A percentile compares a stretch with the other conserved stretches of the same genome.
phyloP scores from a whole-genome alignment of 164 flowering plant species.

The Vitis amurensis region DNA sequence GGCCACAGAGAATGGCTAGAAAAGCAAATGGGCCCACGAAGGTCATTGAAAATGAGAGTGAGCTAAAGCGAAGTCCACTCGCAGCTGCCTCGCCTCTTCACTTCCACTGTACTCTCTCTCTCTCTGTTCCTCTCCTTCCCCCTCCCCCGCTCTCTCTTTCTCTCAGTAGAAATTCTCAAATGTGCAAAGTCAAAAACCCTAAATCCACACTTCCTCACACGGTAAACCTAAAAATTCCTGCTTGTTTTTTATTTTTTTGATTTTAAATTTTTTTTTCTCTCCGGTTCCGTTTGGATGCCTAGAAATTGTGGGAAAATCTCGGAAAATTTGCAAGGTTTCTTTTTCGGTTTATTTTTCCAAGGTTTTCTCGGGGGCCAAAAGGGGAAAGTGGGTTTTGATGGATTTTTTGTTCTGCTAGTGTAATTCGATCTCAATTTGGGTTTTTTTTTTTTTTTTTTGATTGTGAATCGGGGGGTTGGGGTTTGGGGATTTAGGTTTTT shows the following conservation, averaged over 20 bases:
- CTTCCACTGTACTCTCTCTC: no score
- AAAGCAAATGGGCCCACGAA: no score
- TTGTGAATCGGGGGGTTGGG: slow-evolving; percentile 7
- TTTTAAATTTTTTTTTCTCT: background rate
- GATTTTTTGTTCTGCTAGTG: background rate
- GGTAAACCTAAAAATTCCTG: background rate
- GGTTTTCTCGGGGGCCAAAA: background rate
- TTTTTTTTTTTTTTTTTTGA: background rate
- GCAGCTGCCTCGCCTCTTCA: no score
- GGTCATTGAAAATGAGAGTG: no score
- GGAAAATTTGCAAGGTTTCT: background rate
- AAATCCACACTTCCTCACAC: background rate
- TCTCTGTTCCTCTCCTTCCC: no score
- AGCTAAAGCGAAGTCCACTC: no score
- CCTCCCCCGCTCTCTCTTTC: background rate
- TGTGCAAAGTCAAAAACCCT: background rate
- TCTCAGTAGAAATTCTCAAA: background rate
- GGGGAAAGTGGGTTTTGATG: background rate
- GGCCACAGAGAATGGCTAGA: no score
- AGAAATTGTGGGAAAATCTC: background rate
- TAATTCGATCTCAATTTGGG: slow-evolving; percentile 3
- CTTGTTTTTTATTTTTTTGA: no score
- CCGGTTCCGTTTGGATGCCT: background rate
- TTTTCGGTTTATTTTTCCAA: background rate
- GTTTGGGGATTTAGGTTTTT: background rate